A percentile compares a stretch with the other conserved stretches of the same genome.
phyloP scores from a whole-genome alignment of 2,329 filamentous ascomycete genomes.

The Monosporascus cannonballus region DNA sequence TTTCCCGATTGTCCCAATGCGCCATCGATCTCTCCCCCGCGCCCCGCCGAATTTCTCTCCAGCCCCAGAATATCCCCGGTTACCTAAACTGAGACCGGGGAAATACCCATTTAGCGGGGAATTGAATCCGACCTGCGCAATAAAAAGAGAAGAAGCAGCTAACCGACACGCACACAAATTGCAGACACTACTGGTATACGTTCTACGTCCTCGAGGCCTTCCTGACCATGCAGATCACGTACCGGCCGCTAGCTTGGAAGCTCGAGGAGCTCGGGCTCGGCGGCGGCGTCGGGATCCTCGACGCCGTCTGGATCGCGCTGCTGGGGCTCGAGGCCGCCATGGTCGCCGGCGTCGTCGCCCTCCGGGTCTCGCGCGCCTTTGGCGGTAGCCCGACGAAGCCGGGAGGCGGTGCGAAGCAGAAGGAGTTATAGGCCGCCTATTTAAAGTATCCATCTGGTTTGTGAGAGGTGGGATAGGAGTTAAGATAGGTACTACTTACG shows the following conservation, averaged over 20 bases:
- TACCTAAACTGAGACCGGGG: no score
- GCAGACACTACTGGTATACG: constrained; percentile 15
- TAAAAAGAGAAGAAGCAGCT: not conserved
- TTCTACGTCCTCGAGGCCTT: constrained; percentile 15
- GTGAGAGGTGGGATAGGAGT: no score
- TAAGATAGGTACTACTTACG: no score
- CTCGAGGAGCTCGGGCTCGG: constrained; percentile 3
- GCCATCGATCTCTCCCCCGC: no score
- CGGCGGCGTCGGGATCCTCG: not conserved
- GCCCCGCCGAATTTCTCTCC: no score
- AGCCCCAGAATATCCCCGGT: no score
- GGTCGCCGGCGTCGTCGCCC: not conserved
- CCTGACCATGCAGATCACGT: constrained; percentile 13
- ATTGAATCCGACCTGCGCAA: not conserved
- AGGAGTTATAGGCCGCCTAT: not conserved
- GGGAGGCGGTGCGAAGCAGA: not conserved
- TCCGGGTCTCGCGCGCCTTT: not conserved
- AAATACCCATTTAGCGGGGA: no score
- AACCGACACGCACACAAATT: no score
- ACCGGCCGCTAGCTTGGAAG: constrained; percentile 9
- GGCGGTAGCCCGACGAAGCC: not conserved
- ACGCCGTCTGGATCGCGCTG: not conserved
- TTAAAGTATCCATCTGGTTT: no score
- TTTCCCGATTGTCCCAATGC: no score
- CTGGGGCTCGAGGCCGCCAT: not conserved